Conservation (phyloP, 345 rosid genomes). For the Hibiscus tridactylites region DNA sequence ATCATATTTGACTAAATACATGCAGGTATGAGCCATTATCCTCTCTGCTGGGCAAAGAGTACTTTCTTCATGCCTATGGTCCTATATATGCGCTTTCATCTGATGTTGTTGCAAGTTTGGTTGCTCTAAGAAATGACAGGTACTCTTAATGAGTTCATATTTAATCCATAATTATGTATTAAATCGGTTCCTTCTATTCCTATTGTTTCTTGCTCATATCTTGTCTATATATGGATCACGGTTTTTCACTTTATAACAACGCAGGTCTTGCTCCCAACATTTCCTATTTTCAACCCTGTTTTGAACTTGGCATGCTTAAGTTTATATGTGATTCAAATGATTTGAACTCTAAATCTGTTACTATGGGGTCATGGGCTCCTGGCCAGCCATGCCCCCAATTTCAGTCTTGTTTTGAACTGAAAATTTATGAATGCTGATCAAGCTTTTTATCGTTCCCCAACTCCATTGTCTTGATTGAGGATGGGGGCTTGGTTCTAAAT, state of each 20-base stretch:
- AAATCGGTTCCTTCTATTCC: not conserved
- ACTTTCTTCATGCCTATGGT: conserved; percentile 92
- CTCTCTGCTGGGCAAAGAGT: conserved; percentile 67
- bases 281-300: not conserved
- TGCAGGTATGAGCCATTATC: conserved; percentile 86
- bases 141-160: conserved; percentile 16
- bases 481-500: not conserved
- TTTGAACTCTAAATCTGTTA: too few species aligned
- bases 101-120: conserved; percentile 77
- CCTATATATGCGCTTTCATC: conserved; percentile 91
- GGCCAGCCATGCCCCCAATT: not conserved
- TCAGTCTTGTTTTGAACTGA: not conserved
- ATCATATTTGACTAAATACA: conserved; percentile 2
- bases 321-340: too few species aligned
- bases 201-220: not conserved
- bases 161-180: not conserved
- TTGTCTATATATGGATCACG: not conserved
- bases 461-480: not conserved
- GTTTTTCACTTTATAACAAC: not conserved
- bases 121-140: conserved; percentile 78
- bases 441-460: not conserved
- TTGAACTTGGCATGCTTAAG: not conserved
- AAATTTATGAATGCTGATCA: not conserved
- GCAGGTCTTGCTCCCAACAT: not conserved
- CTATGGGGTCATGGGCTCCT: too few species aligned